Conservation (phyloP, 169 alveolate genomes). For the Cryptosporidium ubiquitum region DNA sequence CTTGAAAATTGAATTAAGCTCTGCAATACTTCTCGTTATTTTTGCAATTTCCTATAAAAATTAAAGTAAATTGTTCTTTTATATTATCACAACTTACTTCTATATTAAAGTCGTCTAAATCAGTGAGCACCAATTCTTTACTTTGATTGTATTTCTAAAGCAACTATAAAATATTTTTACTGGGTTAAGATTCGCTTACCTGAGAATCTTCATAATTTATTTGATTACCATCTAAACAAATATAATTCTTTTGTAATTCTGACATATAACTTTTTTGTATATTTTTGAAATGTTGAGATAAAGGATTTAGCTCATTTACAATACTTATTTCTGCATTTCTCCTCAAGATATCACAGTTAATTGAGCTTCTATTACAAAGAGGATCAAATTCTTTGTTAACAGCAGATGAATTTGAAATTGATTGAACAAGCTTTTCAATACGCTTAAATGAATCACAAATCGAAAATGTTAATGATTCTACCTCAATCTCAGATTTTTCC, state of each 20-base stretch:
- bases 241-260: slow-evolving; percentile 76
- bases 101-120: neutral
- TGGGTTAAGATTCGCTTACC: neutral
- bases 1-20: slow-evolving; percentile 82
- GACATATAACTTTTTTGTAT: slow-evolving; percentile 79
- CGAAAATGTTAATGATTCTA: slow-evolving; percentile 17
- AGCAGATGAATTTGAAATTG: slow-evolving; percentile 72
- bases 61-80: neutral
- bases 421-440: slow-evolving; percentile 49
- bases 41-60: slow-evolving; percentile 78
- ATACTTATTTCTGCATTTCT: slow-evolving; percentile 81
- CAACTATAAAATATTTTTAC: neutral
- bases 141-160: neutral
- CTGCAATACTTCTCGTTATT: slow-evolving; percentile 81
- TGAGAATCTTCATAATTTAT: neutral
- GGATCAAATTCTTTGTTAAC: slow-evolving; percentile 63
- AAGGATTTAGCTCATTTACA: slow-evolving; percentile 77
- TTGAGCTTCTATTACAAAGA: neutral
- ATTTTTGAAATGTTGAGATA: slow-evolving; percentile 78
- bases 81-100: slow-evolving; percentile 11
- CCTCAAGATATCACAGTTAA: slow-evolving; percentile 74
- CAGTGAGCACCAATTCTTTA: neutral
- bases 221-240: slow-evolving; percentile 47
- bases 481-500: slow-evolving; percentile 22
- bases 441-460: slow-evolving; percentile 31